Percentiles rank a stretch among this genome's conserved stretches.
These are phyloP conservation scores for Aspergillus alliaceus DNA, from an alignment of 2,329 filamentous ascomycete genomes.

Conservation along the genomic window DNA sequence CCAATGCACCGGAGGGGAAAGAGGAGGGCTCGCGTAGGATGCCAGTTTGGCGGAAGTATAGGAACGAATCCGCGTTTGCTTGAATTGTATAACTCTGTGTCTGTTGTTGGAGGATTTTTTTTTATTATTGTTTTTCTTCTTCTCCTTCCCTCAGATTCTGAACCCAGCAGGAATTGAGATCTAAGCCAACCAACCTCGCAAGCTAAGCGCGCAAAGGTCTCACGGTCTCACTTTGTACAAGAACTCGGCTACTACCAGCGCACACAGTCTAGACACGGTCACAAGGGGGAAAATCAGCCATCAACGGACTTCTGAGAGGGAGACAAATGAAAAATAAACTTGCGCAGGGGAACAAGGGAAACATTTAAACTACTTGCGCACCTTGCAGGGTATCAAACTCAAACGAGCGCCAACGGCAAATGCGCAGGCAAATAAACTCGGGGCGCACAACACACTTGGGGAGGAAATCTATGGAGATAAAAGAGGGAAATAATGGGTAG, in stretches of 20 bases:
- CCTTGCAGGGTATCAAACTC: conserved; percentile 3
- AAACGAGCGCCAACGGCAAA: neutral
- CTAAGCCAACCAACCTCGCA: conserved; percentile 9
- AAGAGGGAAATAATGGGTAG: neutral
- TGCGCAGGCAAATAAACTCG: neutral
- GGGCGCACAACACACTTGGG: neutral
- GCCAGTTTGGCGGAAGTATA: conserved; percentile 60
- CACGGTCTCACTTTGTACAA: conserved; percentile 15
- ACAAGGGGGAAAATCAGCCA: neutral
- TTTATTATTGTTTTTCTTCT: neutral
- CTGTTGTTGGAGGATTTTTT: neutral
- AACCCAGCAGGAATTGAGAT: conserved; percentile 14
- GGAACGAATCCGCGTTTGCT: neutral
- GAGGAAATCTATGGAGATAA: neutral
- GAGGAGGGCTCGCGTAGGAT: conserved; percentile 61
- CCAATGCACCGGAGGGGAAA: conserved; percentile 66
- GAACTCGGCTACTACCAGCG: conserved; percentile 12
- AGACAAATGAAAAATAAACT: neutral
- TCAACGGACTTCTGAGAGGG: neutral
- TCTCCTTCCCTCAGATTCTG: neutral
- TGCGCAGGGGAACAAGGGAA: neutral
- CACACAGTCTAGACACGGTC: conserved; percentile 13
- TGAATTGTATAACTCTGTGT: neutral
- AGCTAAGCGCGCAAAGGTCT: conserved; percentile 16
- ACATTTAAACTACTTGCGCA: conserved; percentile 1